Conservation (phyloP, 2,329 filamentous ascomycete genomes). For the Dactylonectria estremocensis region DNA sequence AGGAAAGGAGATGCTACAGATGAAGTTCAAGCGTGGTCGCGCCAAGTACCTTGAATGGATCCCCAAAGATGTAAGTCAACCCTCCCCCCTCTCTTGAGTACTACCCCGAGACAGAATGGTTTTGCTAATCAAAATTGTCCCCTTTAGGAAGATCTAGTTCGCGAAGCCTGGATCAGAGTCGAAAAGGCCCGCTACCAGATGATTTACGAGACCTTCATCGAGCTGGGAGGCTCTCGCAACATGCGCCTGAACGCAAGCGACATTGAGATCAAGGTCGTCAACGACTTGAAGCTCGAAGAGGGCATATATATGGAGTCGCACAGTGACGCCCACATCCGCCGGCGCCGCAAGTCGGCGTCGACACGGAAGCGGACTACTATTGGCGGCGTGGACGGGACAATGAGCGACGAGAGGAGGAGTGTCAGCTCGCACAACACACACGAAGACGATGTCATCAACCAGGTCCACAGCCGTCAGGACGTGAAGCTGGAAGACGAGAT, state of each 20-base stretch:
- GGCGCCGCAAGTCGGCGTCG: constrained; percentile 59
- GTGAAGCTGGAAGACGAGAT: constrained; percentile 48
- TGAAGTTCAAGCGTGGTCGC: constrained; percentile 68
- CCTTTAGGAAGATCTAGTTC: constrained; percentile 57
- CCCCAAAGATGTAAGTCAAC: constrained; percentile 62
- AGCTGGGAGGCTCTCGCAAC: constrained; percentile 64
- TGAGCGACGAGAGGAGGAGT: constrained; percentile 60
- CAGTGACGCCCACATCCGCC: constrained; percentile 54
- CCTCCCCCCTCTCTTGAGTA: neutral
- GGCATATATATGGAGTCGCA: constrained; percentile 58
- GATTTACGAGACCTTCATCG: constrained; percentile 62
- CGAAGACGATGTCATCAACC: constrained; percentile 55
- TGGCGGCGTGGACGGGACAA: constrained; percentile 39
- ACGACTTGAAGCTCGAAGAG: constrained; percentile 58
- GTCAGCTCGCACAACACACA: constrained; percentile 53
- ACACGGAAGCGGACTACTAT: constrained; percentile 46
- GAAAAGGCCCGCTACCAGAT: constrained; percentile 62
- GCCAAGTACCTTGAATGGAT: constrained; percentile 66
- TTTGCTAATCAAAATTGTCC: constrained; percentile 24
- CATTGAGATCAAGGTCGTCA: constrained; percentile 65
- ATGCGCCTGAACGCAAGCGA: constrained; percentile 66
- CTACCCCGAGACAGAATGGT: neutral
- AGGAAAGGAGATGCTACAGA: constrained; percentile 68
- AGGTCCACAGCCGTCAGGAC: constrained; percentile 47
- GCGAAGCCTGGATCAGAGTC: constrained; percentile 57